Base-by-base conservation (phyloP, 805 yeast species). In the Teunomyces pallodes region DNA sequence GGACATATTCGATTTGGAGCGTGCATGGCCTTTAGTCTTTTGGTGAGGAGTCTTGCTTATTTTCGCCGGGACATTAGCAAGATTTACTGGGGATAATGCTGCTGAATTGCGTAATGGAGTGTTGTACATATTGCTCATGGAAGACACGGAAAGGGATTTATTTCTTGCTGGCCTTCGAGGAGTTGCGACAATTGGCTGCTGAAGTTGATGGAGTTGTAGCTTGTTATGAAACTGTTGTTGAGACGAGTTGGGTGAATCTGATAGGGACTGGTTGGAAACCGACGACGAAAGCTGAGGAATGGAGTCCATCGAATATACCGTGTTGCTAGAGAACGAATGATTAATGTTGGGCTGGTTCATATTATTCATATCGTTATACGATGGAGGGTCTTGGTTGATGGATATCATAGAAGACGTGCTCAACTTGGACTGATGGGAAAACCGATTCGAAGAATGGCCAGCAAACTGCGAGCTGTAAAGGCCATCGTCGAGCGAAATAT, bases 1-100 rank as follows among this genome's bases (percentile, higher is more conserved):
- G 9, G 75, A 68, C 27, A 71, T 54, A 35, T 75, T 55, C 2
- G 79, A 74, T 41, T 74, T 57, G 3, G 78, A 68, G 44, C 79
- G 55, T 29, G 66, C 56, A 54, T 75, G 80, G 32, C 67, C 65
- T 56, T 62, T 57, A 42, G 50, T 35, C 58, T 60, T 54, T 9
- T 55, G 43, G 46, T 60, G 66, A 0, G 77, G 76, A 7, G 77
- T 66, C 55, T 72, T 72, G 46, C 63, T 55, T 20, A 73, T 63
- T 51, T 68, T 69, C 35, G 49, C 13, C n/a, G 47, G 50, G 9
- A 43, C 46, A 28, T 44, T 46, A 9, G 57, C 55, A 28, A 58
- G 48, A 38, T 60, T 58, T 10, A 61, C 55, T 13, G 67, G 66
- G 6, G 69, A 61, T 39, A 52, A 41, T 26, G 52, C 49, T 17